Percentiles rank a stretch among this genome's conserved stretches.
These are phyloP conservation scores for Pulveroboletus sp. DNA, from an alignment of 768 basidiomycete genomes.

Conservation along the genomic window DNA sequence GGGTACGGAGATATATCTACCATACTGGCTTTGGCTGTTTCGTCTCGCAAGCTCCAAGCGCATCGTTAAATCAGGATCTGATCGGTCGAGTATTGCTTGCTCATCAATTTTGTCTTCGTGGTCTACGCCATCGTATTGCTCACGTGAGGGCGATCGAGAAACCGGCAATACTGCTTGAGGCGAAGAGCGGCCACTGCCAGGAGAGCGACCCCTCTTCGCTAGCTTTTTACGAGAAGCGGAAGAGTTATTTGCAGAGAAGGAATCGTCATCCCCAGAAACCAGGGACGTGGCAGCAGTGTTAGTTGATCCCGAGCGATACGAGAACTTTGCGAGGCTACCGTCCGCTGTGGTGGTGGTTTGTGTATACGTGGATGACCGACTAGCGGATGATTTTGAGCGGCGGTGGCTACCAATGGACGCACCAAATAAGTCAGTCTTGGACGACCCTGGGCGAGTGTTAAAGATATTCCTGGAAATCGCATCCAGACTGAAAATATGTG, in stretches of 20 bases:
- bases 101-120: slow-evolving; percentile 44
- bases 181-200: slow-evolving; percentile 33
- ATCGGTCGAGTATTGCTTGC: slow-evolving; percentile 48
- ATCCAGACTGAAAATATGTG: slow-evolving; percentile 86
- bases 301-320: slow-evolving; percentile 66
- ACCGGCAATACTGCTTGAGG: slow-evolving; percentile 32
- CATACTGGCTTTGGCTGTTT: slow-evolving; percentile 77
- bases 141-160: slow-evolving; percentile 44
- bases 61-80: slow-evolving; percentile 71
- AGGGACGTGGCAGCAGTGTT: slow-evolving; percentile 59
- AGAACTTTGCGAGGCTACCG: slow-evolving; percentile 67
- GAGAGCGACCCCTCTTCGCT: slow-evolving; percentile 46
- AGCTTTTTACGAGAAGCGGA: slow-evolving; percentile 45
- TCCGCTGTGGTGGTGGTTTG: slow-evolving; percentile 64
- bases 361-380: slow-evolving; percentile 71
- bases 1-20: slow-evolving; percentile 37
- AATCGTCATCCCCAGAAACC: slow-evolving; percentile 59
- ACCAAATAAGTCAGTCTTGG: slow-evolving; percentile 72
- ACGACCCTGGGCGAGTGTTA: slow-evolving; percentile 58
- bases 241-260: slow-evolving; percentile 35
- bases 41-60: slow-evolving; percentile 77
- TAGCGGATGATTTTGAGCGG: slow-evolving; percentile 57
- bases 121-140: slow-evolving; percentile 34
- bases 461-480: slow-evolving; percentile 89
- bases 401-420: slow-evolving; percentile 65